phyloP scores from a whole-genome alignment of 169 alveolate species.

The Pseudocohnilembus persalinus region DNA sequence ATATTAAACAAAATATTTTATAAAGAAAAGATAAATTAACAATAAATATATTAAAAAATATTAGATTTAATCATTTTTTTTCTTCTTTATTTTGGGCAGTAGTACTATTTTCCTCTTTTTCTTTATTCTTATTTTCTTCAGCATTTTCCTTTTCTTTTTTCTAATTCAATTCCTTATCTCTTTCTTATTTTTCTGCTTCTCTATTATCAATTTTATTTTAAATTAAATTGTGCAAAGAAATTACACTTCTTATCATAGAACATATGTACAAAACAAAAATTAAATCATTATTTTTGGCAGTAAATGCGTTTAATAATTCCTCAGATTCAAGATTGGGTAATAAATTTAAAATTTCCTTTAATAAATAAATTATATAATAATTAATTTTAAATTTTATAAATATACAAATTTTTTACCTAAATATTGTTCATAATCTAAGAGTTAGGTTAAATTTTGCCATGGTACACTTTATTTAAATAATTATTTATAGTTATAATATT shows the following conservation, averaged over 20 bases:
- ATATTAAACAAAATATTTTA: too few relatives aligned
- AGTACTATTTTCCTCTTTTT: neutral
- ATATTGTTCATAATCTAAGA: slow-evolving; percentile 87
- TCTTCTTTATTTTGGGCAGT: neutral
- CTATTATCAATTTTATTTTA: slow-evolving; percentile 92
- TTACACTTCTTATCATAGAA: slow-evolving; percentile 90
- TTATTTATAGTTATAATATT: slow-evolving; percentile 70
- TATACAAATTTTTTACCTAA: slow-evolving; percentile 60
- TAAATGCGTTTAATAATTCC: slow-evolving; percentile 88
- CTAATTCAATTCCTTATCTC: neutral
- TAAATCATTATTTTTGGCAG: slow-evolving; percentile 93
- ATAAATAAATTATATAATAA: neutral
- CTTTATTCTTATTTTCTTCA: neutral
- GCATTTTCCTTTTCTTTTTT: too few relatives aligned
- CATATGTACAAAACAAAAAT: slow-evolving; percentile 93
- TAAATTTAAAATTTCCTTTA: slow-evolving; percentile 94
- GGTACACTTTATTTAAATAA: slow-evolving; percentile 68
- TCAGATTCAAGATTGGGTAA: slow-evolving; percentile 91
- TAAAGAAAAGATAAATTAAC: too few relatives aligned
- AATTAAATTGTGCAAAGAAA: slow-evolving; percentile 95
- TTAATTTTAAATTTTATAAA: neutral
- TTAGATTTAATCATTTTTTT: neutral
- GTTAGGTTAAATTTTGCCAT: slow-evolving; percentile 88
- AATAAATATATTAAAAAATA: too few relatives aligned
- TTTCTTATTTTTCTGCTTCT: slow-evolving; percentile 16